Conservation (phyloP, 441 rosid species). For the Populus hybrid region DNA sequence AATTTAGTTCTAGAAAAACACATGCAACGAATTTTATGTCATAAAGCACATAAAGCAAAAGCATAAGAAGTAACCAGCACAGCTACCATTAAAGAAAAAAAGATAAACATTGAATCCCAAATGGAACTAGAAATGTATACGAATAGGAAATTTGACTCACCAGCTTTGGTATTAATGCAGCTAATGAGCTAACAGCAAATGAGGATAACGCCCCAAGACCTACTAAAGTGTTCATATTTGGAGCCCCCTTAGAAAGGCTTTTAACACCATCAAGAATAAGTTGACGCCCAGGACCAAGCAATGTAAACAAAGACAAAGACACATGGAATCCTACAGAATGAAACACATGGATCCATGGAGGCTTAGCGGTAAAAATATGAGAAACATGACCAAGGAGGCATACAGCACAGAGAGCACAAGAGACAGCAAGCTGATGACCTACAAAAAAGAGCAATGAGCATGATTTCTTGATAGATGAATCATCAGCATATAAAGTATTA, state of each 20-base stretch:
- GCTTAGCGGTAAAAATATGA: slow-evolving; percentile 70
- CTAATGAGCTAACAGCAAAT: slow-evolving; percentile 84
- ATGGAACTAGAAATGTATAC: slow-evolving; percentile 8
- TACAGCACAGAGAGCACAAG: slow-evolving; percentile 98
- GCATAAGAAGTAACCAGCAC: background rate
- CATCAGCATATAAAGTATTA: background rate
- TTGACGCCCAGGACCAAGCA: slow-evolving; percentile 96
- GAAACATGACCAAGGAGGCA: slow-evolving; percentile 93
- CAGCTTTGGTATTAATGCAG: slow-evolving; percentile 81
- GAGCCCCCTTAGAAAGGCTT: slow-evolving; percentile 79
- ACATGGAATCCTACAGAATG: slow-evolving; percentile 97
- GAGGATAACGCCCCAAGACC: slow-evolving; percentile 98
- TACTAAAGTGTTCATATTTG: slow-evolving; percentile 97
- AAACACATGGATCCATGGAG: slow-evolving; percentile 72
- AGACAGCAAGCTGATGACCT: slow-evolving; percentile 93
- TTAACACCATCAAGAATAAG: slow-evolving; percentile 82
- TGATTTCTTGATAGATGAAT: slow-evolving; percentile 13
- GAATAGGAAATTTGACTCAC: slow-evolving; percentile 35
- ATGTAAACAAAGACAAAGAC: slow-evolving; percentile 75
- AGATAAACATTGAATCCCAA: background rate
- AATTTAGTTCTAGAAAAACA: background rate
- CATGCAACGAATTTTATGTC: background rate
- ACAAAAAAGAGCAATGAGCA: slow-evolving; percentile 23
- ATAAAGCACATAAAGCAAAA: background rate
- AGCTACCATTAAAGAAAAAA: background rate